These are phyloP conservation scores for Lepidium aucheri DNA, from an alignment of 345 rosid species.

Conservation along the genomic window DNA sequence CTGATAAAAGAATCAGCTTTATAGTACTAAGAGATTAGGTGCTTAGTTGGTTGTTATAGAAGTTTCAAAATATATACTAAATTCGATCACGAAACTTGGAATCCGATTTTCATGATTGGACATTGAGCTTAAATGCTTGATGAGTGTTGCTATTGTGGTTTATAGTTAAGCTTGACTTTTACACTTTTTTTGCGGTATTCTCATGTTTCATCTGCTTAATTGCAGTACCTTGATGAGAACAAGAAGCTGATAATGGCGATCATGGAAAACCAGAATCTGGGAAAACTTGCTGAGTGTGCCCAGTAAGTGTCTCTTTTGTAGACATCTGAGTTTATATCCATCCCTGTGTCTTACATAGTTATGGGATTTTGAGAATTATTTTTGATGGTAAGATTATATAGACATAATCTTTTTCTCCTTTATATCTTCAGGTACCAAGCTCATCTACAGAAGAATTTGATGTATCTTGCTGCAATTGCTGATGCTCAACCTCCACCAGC, in stretches of 20 bases:
- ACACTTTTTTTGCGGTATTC: background rate
- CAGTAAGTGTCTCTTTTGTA: slow-evolving; percentile 42
- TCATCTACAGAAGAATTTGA: slow-evolving; percentile 82
- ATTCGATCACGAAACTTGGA: background rate
- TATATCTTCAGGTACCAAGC: slow-evolving; percentile 63
- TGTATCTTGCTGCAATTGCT: slow-evolving; percentile 97
- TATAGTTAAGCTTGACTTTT: background rate
- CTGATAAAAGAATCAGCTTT: background rate
- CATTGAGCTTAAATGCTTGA: background rate
- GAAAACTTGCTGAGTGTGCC: slow-evolving; percentile 88
- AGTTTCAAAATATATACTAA: background rate
- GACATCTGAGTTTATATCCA: background rate
- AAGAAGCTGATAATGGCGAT: slow-evolving; percentile 84
- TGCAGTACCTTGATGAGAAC: slow-evolving; percentile 94
- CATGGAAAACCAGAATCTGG: slow-evolving; percentile 91
- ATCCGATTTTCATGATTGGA: background rate
- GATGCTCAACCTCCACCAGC: slow-evolving; percentile 94
- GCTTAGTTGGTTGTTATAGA: background rate
- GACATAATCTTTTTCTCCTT: background rate
- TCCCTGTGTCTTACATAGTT: background rate
- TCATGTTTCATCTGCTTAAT: background rate
- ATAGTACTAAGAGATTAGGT: background rate
- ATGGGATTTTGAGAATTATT: background rate
- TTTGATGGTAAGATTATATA: background rate
- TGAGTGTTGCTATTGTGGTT: background rate